Base-by-base conservation (phyloP, 73 alveolate species). In the Tetrahymena thermophila region DNA sequence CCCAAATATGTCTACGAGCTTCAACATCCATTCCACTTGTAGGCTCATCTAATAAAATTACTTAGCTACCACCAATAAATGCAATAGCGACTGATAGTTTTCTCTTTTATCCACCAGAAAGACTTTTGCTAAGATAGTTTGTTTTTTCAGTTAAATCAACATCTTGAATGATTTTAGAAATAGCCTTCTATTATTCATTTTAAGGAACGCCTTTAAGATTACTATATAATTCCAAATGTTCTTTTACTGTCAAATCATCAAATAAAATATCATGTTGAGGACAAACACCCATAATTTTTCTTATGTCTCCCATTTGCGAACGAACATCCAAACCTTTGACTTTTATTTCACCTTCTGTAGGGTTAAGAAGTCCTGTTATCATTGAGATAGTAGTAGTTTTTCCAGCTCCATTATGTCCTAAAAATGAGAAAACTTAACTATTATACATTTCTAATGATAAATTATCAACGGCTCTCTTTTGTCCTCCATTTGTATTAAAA, bases 331-430 rank as follows among this genome's bases (percentile, higher is more conserved):
- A 96, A 0, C 98, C 98, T 55, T 93, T 94, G 13, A 96, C 95
- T 34, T 94, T 94, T 13, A 97, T 97, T 58, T 84, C 43, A 17
- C 99, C 99, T 43, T 94, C 25, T 17, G 98, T 96, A 19, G 98
- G 93, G 16, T 95, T 44, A 38, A 96, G 34, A 37, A 98, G 94
- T 4, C 99, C 99, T 10, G 99, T 97, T 14, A 98, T 93, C 98
- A 98, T 98, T 28, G 98, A 96, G 94, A 99, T 98, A 34, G 99
- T 98, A 8, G 99, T 98, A 10, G 99, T 98, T 96, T 99, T 99
- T 35, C 99, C 99, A 35, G 99, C 99, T 1, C 99, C 99, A 94
- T 99, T 99, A 96, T 99, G 99, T 34, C 99, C 99, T 35, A 99
- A 97, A 85, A 99, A 97, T 10, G 99, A 99, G 95, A 99, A 97